These are phyloP conservation scores for Arachnopeziza araneosa DNA, from an alignment of 2,329 filamentous ascomycete species.

Conservation along the genomic window DNA sequence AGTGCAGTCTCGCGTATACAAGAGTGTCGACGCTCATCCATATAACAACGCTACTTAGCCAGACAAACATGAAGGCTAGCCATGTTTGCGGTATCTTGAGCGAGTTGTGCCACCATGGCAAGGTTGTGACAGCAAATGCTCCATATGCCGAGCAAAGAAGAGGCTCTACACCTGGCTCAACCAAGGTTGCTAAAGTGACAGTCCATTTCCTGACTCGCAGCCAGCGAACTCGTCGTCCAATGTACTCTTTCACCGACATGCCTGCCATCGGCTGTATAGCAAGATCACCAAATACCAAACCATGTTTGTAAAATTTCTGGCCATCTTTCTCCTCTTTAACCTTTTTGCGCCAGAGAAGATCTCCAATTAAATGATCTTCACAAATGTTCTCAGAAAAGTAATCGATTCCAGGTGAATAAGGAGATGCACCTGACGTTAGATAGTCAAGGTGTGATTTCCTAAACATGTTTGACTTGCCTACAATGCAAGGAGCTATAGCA, in stretches of 20 bases:
- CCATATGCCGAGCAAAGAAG: constrained; percentile 78
- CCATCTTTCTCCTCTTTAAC: constrained; percentile 43
- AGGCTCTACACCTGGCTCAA: constrained; percentile 88
- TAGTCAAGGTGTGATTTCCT: constrained; percentile 81
- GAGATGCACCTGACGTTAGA: constrained; percentile 47
- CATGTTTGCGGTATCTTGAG: constrained; percentile 59
- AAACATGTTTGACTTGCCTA: constrained; percentile 99
- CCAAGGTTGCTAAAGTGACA: constrained; percentile 78
- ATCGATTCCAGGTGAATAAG: constrained; percentile 65
- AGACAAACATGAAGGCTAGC: constrained; percentile 58
- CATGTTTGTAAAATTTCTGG: constrained; percentile 65
- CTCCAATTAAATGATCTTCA: constrained; percentile 94
- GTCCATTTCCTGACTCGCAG: constrained; percentile 92
- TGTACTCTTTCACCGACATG: constrained; percentile 73
- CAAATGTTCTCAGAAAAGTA: constrained; percentile 96
- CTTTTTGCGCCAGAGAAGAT: constrained; percentile 74
- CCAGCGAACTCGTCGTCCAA: constrained; percentile 81
- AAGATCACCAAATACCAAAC: constrained; percentile 76
- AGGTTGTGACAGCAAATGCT: constrained; percentile 69
- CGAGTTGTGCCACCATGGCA: constrained; percentile 54
- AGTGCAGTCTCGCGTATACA: constrained; percentile 70
- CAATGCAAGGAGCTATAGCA: constrained; percentile 81
- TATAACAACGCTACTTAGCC: constrained; percentile 54
- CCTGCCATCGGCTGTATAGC: constrained; percentile 84
- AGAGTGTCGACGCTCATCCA: constrained; percentile 77